A percentile compares a stretch with the other conserved stretches of the same genome.
Conservation (phyloP, 1,284 basidiomycete species). For the Ustilago hordei region DNA sequence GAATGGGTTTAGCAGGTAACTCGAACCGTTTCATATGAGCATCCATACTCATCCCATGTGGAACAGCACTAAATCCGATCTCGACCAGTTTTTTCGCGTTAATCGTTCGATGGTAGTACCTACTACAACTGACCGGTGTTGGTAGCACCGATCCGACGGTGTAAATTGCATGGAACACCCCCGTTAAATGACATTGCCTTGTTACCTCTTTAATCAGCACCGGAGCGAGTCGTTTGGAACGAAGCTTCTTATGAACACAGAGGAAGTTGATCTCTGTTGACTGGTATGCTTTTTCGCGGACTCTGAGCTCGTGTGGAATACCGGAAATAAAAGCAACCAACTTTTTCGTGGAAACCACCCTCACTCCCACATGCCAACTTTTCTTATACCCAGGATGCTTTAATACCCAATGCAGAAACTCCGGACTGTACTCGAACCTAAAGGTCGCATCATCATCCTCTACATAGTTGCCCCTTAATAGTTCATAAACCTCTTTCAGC, state of each 20-base stretch:
- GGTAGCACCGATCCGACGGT: conserved; percentile 74
- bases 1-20: conserved; percentile 37
- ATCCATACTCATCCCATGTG: conserved; percentile 60
- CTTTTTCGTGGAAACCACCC: conserved; percentile 83
- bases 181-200: conserved; percentile 86
- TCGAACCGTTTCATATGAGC: conserved; percentile 53
- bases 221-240: conserved; percentile 93
- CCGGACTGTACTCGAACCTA: conserved; percentile 93
- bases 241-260: conserved; percentile 96
- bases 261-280: conserved; percentile 93
- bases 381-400: conserved; percentile 91
- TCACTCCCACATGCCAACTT: conserved; percentile 96
- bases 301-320: conserved; percentile 75
- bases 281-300: conserved; percentile 59
- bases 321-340: conserved; percentile 99
- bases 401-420: conserved; percentile 95
- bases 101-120: conserved; percentile 92
- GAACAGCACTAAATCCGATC: conserved; percentile 82
- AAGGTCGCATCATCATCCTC: conserved; percentile 96
- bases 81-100: conserved; percentile 94
- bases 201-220: conserved; percentile 99
- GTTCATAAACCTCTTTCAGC: conserved; percentile 90
- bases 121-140: conserved; percentile 68
- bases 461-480: conserved; percentile 93
- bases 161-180: conserved; percentile 97